These are phyloP conservation scores for Styphnolobium japonicum DNA, from an alignment of 306 rosid species.

Conservation along the genomic window DNA sequence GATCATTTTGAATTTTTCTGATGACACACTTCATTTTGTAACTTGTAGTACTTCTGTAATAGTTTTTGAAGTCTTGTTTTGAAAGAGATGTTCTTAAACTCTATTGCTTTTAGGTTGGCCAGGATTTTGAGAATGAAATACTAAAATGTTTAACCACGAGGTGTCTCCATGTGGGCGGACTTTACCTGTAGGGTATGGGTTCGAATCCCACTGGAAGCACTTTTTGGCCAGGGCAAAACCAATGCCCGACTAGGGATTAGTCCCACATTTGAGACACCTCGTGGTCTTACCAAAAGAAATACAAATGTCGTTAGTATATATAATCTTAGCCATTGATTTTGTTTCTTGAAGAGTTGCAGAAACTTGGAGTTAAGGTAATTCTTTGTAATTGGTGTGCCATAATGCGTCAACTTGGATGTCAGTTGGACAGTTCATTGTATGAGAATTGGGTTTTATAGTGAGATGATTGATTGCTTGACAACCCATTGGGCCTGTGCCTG, in stretches of 20 bases:
- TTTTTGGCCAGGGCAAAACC: no score
- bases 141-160: neutral
- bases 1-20: neutral
- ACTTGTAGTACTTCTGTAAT: neutral
- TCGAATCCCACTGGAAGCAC: no score
- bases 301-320: neutral
- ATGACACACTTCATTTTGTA: neutral
- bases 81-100: neutral
- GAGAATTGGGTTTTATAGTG: neutral
- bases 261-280: no score
- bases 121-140: neutral
- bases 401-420: slow-evolving; percentile 8
- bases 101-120: neutral
- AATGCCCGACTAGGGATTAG: no score
- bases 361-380: neutral
- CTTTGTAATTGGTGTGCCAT: neutral
- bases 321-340: neutral
- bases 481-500: neutral
- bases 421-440: neutral
- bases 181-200: no score
- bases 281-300: no score
- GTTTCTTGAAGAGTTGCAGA: neutral
- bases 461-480: neutral
- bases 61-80: neutral
- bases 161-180: no score